These are phyloP conservation scores for Colletotrichum cordylinicola DNA, from an alignment of 2,329 filamentous ascomycete species.

Conservation along the genomic window DNA sequence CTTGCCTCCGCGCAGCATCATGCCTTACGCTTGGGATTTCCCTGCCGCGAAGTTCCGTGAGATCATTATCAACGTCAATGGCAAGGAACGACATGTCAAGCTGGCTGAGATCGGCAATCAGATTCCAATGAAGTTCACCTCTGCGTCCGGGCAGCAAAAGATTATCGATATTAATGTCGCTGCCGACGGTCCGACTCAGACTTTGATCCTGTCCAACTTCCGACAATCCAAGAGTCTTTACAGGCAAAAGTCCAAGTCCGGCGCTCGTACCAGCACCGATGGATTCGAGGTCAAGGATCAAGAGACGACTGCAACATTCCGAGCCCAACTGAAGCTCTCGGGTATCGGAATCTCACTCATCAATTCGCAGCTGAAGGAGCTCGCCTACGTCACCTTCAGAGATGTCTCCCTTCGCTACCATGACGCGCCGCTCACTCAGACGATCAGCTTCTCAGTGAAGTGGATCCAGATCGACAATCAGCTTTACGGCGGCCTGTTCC, in stretches of 20 bases:
- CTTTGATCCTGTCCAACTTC: constrained; percentile 92
- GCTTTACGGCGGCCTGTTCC: constrained; percentile 97
- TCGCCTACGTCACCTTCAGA: constrained; percentile 91
- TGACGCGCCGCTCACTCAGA: constrained; percentile 94
- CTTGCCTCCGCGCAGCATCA: constrained; percentile 91
- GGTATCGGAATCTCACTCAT: constrained; percentile 93
- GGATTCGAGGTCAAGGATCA: constrained; percentile 95
- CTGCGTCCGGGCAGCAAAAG: constrained; percentile 73
- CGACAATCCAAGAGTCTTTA: constrained; percentile 93
- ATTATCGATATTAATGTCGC: constrained; percentile 97
- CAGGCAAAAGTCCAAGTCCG: constrained; percentile 59
- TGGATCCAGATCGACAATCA: constrained; percentile 99
- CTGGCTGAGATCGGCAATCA: constrained; percentile 96
- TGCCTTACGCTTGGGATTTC: constrained; percentile 99
- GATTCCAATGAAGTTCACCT: constrained; percentile 88
- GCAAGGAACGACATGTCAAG: constrained; percentile 89
- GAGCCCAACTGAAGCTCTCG: constrained; percentile 84
- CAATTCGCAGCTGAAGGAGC: constrained; percentile 88
- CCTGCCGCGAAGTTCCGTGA: constrained; percentile 97
- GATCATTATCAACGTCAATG: constrained; percentile 79
- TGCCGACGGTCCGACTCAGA: constrained; percentile 94
- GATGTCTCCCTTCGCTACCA: constrained; percentile 91
- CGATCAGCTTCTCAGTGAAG: constrained; percentile 87
- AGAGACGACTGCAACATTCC: constrained; percentile 87
- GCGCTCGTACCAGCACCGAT: constrained; percentile 58